phyloP scores from a whole-genome alignment of 495 filamentous ascomycete genomes.

The Hypoxylon perforatum region DNA sequence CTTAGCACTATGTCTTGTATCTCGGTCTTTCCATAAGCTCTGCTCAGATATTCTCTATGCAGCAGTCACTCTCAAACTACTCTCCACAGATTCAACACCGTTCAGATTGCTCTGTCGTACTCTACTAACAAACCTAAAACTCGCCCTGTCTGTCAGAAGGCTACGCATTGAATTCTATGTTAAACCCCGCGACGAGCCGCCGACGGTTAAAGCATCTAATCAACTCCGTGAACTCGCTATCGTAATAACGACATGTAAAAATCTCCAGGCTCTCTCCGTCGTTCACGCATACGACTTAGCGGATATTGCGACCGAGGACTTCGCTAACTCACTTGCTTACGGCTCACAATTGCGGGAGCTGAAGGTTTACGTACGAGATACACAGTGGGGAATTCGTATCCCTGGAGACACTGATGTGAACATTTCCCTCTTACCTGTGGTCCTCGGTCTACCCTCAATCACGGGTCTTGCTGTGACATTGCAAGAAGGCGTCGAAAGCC shows the following conservation, averaged over 20 bases:
- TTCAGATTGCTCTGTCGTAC: not conserved
- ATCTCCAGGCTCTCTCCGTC: not conserved
- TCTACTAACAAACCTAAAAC: not conserved
- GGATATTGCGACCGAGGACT: not conserved
- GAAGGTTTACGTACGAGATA: not conserved
- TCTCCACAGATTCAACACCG: not conserved
- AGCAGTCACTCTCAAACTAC: not conserved
- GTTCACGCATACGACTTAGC: not conserved
- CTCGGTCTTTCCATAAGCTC: not conserved
- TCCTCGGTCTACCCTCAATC: not conserved
- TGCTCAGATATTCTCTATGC: not conserved
- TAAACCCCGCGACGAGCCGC: not conserved
- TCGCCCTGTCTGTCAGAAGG: not conserved
- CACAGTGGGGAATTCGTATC: not conserved
- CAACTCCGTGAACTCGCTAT: not conserved
- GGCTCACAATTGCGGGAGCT: not conserved
- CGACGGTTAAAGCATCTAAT: not conserved
- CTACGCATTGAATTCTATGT: not conserved
- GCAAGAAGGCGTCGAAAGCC: slow-evolving; percentile 2
- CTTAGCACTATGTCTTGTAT: not conserved
- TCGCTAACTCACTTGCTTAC: not conserved
- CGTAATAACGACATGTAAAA: slow-evolving; percentile 3
- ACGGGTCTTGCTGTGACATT: not conserved
- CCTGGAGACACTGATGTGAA: slow-evolving; percentile 1
- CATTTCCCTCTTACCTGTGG: not conserved